Percentiles rank a stretch among this genome's conserved stretches.
These are phyloP conservation scores for Vitellaria paradoxa DNA, from an alignment of 179 eudicot genomes.

Conservation along the genomic window DNA sequence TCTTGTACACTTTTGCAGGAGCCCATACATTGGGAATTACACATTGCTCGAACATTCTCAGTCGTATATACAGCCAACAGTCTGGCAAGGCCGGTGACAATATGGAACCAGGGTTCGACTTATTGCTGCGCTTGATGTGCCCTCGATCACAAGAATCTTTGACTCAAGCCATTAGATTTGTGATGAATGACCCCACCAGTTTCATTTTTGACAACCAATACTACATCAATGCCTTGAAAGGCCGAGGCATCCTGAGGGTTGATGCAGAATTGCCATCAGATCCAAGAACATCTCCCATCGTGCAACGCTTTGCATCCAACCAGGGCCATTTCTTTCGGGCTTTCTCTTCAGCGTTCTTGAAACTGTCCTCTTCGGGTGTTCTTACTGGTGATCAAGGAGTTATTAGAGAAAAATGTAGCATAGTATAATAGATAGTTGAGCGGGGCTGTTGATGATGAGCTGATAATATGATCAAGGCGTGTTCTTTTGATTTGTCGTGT, in stretches of 20 bases:
- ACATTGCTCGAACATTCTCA: constrained; percentile 41
- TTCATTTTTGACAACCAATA: constrained; percentile 48
- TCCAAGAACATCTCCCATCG: constrained; percentile 33
- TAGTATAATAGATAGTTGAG: neutral
- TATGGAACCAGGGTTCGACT: constrained; percentile 18
- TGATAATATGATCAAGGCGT: too few relatives aligned
- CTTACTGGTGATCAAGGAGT: constrained; percentile 37
- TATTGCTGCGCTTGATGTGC: constrained; percentile 33
- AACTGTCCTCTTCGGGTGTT: constrained; percentile 46
- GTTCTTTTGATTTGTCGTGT: too few relatives aligned
- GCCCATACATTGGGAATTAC: constrained; percentile 60
- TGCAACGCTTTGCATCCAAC: constrained; percentile 34
- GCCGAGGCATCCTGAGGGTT: constrained; percentile 41
- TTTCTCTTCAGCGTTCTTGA: constrained; percentile 58
- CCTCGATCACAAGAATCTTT: constrained; percentile 13
- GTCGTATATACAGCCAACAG: constrained; percentile 29
- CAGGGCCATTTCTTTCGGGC: constrained; percentile 35
- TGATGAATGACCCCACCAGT: constrained; percentile 44
- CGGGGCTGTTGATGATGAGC: too few relatives aligned
- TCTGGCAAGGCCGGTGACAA: neutral
- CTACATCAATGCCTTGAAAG: constrained; percentile 28
- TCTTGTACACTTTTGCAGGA: constrained; percentile 25
- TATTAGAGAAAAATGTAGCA: constrained; percentile 26
- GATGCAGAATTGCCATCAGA: constrained; percentile 42
- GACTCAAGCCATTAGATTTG: constrained; percentile 25